A percentile compares a stretch with the other conserved stretches of the same genome.
These are phyloP conservation scores for Meyerozyma elateridarum DNA, from an alignment of 1,139 yeast genomes.

Conservation along the genomic window DNA sequence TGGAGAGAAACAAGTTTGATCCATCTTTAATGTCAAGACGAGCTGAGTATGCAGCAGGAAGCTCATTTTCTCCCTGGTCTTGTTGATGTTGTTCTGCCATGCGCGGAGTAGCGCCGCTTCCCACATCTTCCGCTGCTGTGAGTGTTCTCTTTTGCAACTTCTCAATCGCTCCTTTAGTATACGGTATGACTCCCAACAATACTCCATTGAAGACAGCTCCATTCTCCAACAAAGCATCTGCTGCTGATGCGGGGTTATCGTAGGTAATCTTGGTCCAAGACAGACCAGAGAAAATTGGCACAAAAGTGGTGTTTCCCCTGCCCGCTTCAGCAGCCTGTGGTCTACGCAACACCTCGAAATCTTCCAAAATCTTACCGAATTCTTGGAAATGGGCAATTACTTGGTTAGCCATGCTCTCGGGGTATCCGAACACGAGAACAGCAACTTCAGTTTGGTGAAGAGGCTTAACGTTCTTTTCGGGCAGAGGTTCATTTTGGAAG, in stretches of 20 bases:
- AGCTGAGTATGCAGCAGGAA: constrained; percentile 17
- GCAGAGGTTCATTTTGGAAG: constrained; percentile 7
- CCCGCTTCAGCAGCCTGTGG: constrained; percentile 3
- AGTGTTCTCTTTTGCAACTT: constrained; percentile 55
- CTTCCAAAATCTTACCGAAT: constrained; percentile 78
- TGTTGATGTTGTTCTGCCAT: constrained; percentile 15
- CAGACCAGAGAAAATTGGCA: constrained; percentile 76
- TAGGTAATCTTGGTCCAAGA: constrained; percentile 89
- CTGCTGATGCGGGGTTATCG: constrained; percentile 69
- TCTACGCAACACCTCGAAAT: constrained; percentile 41
- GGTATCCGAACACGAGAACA: constrained; percentile 84
- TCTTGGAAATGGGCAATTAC: constrained; percentile 73
- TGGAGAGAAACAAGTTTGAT: constrained; percentile 30
- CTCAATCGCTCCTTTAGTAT: constrained; percentile 56
- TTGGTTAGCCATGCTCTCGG: constrained; percentile 63
- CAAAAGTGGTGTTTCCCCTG: constrained; percentile 12
- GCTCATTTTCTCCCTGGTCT: constrained; percentile 11
- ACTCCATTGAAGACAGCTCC: constrained; percentile 69
- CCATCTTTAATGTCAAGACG: constrained; percentile 41
- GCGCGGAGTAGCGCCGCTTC: constrained; percentile 30
- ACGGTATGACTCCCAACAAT: constrained; percentile 73
- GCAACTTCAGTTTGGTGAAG: constrained; percentile 48
- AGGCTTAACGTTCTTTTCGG: constrained; percentile 15
- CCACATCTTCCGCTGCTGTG: constrained; percentile 52
- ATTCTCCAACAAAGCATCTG: constrained; percentile 79